Evolutionary conservation across 73 alveolate genomes (phyloP).

Genomic region (Paramecium bursaria): DNA sequence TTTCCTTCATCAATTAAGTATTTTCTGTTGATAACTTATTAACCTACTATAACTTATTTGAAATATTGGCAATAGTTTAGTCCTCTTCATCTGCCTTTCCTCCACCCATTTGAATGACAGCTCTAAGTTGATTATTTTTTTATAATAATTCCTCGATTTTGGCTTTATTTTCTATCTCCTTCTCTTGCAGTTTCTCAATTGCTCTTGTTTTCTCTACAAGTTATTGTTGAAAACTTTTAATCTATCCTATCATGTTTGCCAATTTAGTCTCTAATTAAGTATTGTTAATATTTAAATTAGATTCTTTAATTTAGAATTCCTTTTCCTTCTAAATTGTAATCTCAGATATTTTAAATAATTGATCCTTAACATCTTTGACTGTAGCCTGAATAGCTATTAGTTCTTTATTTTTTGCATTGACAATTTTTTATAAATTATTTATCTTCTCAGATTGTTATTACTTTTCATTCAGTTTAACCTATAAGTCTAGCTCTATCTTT

Average conservation of each 20-base stretch:
- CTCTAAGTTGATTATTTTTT: slow-evolving; percentile 26
- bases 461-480: slow-evolving; percentile 16
- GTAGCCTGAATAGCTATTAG: background rate
- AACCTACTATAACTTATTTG: background rate
- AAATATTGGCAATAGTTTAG: slow-evolving; percentile 13
- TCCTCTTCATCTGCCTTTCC: slow-evolving; percentile 53
- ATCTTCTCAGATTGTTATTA: slow-evolving; percentile 19
- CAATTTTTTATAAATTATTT: slow-evolving; percentile 17
- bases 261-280: slow-evolving; percentile 31
- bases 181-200: slow-evolving; percentile 9
- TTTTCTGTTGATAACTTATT: slow-evolving; percentile 19
- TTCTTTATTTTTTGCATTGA: slow-evolving; percentile 37
- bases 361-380: slow-evolving; percentile 9
- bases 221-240: slow-evolving; percentile 16
- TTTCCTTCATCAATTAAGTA: slow-evolving; percentile 20
- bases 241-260: slow-evolving; percentile 14
- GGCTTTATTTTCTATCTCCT: slow-evolving; percentile 37
- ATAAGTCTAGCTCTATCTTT: slow-evolving; percentile 4
- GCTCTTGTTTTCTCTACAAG: background rate
- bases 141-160: slow-evolving; percentile 18
- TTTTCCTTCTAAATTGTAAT: background rate
- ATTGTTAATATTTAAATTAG: slow-evolving; percentile 22
- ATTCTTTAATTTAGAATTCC: slow-evolving; percentile 24
- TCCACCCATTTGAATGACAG: slow-evolving; percentile 47
- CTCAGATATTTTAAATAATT: slow-evolving; percentile 47